Conservation (phyloP, 1,284 basidiomycete genomes). For the Entoloma clypeatum region DNA sequence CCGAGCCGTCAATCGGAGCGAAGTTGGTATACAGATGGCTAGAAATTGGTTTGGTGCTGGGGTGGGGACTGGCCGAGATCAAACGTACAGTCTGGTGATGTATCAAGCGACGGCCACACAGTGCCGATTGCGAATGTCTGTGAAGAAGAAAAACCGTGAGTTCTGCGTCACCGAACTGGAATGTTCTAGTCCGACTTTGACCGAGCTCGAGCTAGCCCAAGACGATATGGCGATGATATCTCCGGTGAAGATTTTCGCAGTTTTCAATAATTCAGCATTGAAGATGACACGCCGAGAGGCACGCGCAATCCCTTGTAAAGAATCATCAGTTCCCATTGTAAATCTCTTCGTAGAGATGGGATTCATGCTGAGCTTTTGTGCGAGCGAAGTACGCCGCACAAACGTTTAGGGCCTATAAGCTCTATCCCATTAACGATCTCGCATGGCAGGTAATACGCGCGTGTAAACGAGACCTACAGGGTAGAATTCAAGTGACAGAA, state of each 20-base stretch:
- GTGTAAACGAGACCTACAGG: too few relatives aligned
- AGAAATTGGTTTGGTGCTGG: slow-evolving; percentile 21
- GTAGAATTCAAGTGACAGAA: too few relatives aligned
- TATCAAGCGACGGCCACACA: slow-evolving; percentile 65
- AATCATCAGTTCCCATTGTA: slow-evolving; percentile 36
- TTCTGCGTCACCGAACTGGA: too few relatives aligned
- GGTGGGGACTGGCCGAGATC: slow-evolving; percentile 15
- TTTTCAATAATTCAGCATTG: slow-evolving; percentile 61
- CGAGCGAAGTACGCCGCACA: neutral
- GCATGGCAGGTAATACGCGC: too few relatives aligned
- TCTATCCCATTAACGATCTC: neutral
- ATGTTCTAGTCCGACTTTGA: slow-evolving; percentile 33
- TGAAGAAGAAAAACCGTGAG: slow-evolving; percentile 18
- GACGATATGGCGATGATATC: slow-evolving; percentile 61
- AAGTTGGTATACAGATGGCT: slow-evolving; percentile 54
- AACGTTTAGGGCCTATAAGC: neutral
- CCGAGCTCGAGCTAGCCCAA: slow-evolving; percentile 29
- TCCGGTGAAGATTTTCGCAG: slow-evolving; percentile 61
- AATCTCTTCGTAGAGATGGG: slow-evolving; percentile 44
- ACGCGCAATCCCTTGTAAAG: slow-evolving; percentile 42
- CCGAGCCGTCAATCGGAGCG: slow-evolving; percentile 57
- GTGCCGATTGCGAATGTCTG: slow-evolving; percentile 63
- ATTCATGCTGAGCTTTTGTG: slow-evolving; percentile 24
- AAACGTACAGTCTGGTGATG: slow-evolving; percentile 52
- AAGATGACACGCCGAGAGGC: slow-evolving; percentile 62